These are phyloP conservation scores for Backusella tuberculispora DNA, from an alignment of 192 early-diverging fungal genomes.

Conservation along the genomic window DNA sequence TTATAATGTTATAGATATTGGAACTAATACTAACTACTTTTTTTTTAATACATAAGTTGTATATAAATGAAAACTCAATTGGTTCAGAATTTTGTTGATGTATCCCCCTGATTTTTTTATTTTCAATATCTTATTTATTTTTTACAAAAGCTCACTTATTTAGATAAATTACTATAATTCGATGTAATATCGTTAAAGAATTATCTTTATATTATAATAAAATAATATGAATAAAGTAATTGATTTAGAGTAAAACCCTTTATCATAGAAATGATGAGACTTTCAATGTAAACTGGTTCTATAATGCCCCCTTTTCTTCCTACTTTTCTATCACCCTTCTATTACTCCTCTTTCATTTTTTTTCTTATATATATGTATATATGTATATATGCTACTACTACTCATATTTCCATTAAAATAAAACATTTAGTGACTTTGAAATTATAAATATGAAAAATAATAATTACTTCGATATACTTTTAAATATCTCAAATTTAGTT, in stretches of 20 bases:
- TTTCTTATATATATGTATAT: neutral
- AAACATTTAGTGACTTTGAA: neutral
- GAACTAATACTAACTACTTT: neutral
- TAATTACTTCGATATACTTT: neutral
- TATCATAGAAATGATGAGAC: constrained; percentile 3
- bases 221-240: neutral
- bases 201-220: neutral
- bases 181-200: neutral
- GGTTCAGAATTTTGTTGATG: constrained; percentile 3
- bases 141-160: neutral
- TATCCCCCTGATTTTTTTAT: neutral
- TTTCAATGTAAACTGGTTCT: constrained; percentile 15
- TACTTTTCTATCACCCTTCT: neutral
- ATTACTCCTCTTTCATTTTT: neutral
- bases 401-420: neutral
- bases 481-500: neutral
- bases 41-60: neutral
- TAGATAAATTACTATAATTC: neutral
- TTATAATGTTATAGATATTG: neutral
- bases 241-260: neutral
- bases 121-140: neutral
- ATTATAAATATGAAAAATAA: neutral
- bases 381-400: neutral
- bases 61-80: neutral
- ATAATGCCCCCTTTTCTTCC: neutral